phyloP scores from a whole-genome alignment of 1,284 basidiomycete genomes.

The Trametes sp. region DNA sequence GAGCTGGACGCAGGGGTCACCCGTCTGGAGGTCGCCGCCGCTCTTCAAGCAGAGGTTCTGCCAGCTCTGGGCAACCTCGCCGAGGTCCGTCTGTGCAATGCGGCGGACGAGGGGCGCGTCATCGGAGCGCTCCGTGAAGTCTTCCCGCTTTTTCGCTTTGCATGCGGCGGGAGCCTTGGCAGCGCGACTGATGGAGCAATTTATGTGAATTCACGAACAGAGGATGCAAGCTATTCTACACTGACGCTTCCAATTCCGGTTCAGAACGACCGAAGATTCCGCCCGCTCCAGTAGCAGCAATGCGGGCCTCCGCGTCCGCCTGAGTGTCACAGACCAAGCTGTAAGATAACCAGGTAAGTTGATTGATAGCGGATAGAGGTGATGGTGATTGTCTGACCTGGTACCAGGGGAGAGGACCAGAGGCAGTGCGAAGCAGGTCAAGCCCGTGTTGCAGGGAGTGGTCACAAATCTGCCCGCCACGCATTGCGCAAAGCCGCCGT shows the following conservation, averaged over 20 bases:
- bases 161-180: not conserved
- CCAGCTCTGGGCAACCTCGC: conserved; percentile 40
- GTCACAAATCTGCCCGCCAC: conserved; percentile 47
- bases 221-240: conserved; percentile 14
- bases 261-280: conserved; percentile 34
- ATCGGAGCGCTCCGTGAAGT: conserved; percentile 5
- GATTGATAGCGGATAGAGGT: conserved; percentile 32
- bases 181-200: conserved; percentile 24
- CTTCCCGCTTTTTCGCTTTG: conserved; percentile 23
- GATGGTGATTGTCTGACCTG: conserved; percentile 29
- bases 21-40: conserved; percentile 49
- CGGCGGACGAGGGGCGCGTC: conserved; percentile 27
- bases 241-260: conserved; percentile 25
- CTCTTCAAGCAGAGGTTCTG: conserved; percentile 42
- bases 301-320: conserved; percentile 56
- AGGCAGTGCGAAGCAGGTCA: conserved; percentile 54
- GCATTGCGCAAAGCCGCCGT: conserved; percentile 49
- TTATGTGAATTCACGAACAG: conserved; percentile 14
- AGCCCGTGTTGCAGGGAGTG: conserved; percentile 43
- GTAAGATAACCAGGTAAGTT: conserved; percentile 29
- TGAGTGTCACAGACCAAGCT: conserved; percentile 50
- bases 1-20: conserved; percentile 50
- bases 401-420: conserved; percentile 57
- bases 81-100: conserved; percentile 39
- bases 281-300: conserved; percentile 56